Conservation (phyloP, 169 alveolate genomes). For the Theileria annulata region DNA sequence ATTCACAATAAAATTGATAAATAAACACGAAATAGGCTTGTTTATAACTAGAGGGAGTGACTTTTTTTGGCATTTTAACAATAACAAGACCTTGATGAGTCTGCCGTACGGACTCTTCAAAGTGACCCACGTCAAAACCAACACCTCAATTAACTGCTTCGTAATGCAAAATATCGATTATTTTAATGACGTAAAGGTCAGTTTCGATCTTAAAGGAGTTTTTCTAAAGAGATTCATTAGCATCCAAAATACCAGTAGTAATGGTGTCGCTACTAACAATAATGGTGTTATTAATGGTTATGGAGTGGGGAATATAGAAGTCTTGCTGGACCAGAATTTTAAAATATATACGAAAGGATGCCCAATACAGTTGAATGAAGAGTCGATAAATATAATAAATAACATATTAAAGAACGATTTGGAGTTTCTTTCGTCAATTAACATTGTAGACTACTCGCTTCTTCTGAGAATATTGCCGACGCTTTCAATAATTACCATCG, state of each 20-base stretch:
- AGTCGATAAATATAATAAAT: background rate
- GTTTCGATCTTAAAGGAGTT: conserved; percentile 64
- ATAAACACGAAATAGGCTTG: conserved; percentile 46
- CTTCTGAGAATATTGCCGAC: conserved; percentile 54
- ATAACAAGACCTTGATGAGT: conserved; percentile 53
- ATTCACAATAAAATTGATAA: conserved; percentile 44
- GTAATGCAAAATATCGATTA: conserved; percentile 63
- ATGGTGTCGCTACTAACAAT: background rate
- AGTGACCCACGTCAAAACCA: conserved; percentile 30
- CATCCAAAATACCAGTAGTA: background rate
- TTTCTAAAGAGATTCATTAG: conserved; percentile 47
- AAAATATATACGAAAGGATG: conserved; percentile 62
- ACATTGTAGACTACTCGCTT: conserved; percentile 64
- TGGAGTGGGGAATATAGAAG: background rate
- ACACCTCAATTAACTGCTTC: conserved; percentile 33
- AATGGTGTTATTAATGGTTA: background rate
- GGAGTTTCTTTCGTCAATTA: conserved; percentile 43
- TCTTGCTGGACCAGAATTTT: conserved; percentile 61
- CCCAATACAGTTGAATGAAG: conserved; percentile 40
- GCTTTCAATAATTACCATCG: conserved; percentile 35
- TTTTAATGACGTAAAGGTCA: conserved; percentile 12
- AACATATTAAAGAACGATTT: conserved; percentile 31
- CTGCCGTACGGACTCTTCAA: conserved; percentile 58
- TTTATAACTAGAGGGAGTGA: conserved; percentile 43
- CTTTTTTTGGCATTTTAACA: conserved; percentile 30